Base-by-base conservation (phyloP, 495 filamentous ascomycete genomes). In the Sabuloglossum arenarium region DNA sequence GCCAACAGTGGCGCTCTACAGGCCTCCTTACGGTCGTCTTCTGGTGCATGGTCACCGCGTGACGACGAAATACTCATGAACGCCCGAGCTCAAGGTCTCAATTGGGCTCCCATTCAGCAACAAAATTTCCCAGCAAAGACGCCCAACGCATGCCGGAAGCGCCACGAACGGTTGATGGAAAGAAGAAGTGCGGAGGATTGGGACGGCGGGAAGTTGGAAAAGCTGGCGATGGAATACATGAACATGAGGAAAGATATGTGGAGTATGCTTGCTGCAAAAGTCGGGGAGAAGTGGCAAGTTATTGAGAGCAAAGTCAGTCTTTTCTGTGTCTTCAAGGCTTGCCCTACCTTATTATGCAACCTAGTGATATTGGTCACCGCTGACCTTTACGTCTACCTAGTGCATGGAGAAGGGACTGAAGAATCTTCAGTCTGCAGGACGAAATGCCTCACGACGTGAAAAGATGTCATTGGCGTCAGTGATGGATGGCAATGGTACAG, bases 131-230 rank as follows among this genome's bases (percentile, higher is more conserved):
- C 80, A 3, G 69, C 66, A 61, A 88, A 87, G 69, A 81, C 82
- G 6, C 73, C 81, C 30, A 88, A 88, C 65, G 83, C 84, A 28
- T 88, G 84, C 68, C 81, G 84, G 16, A 88, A 88, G 64, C 73
- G 84, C 43, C 81, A 86, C 62, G 84, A 87, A 67, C 69, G 84
- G 23, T 67, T 87, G 57, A 79, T 86, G 75, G 81, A 84, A 65
- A 73, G 76, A 58, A 70, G 72, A 55, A 76, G 75, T 42, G 67
- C 61, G 23, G 80, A 82, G 59, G 79, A 81, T 57, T 86, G 81
- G 75, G 81, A 85, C 63, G 74, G 72, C 42, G 64, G 75, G 52
- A 84, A 80, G 69, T 69, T 84, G 3, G 80, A 85, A 61, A 69
- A 67, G 14, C 64, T 88, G 10, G 79, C 79, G 47, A 77, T 75